These are phyloP conservation scores for Alectoria sarmentosa DNA, from an alignment of 495 filamentous ascomycete genomes.

Conservation along the genomic window DNA sequence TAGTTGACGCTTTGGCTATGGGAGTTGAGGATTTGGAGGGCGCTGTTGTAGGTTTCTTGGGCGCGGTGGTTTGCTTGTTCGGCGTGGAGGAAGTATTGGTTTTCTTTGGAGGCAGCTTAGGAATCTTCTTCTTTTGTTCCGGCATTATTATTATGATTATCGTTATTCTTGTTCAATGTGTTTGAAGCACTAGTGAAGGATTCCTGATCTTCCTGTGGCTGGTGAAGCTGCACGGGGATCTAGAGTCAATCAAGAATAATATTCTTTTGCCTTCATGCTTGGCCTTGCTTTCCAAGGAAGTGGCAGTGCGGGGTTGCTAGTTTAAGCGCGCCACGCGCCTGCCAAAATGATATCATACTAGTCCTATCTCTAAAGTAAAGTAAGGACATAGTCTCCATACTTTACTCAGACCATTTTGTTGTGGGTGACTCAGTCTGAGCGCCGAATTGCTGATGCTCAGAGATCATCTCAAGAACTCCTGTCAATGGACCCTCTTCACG, in stretches of 20 bases:
- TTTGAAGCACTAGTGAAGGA: not conserved
- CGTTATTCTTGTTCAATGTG: too few species aligned
- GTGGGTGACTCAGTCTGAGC: too few species aligned
- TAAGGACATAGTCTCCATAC: too few species aligned
- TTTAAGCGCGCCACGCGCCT: not conserved
- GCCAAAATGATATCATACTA: not conserved
- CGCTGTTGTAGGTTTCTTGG: not conserved
- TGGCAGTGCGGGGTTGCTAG: not conserved
- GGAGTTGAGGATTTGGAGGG: conserved; percentile 1
- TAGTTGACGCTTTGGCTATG: not conserved
- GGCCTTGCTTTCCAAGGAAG: conserved; percentile 1
- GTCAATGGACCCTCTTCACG: too few species aligned
- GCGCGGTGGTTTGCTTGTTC: not conserved
- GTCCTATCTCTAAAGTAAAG: too few species aligned
- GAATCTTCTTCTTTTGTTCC: conserved; percentile 1
- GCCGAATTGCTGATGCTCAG: too few species aligned
- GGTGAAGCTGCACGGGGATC: not conserved
- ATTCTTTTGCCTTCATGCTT: too few species aligned
- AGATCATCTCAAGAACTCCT: too few species aligned
- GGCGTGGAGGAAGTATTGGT: not conserved
- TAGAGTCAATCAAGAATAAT: not conserved
- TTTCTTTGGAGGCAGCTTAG: conserved; percentile 3
- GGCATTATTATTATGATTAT: not conserved
- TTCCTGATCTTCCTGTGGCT: not conserved
- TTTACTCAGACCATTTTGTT: too few species aligned